Evolutionary conservation across 345 rosid species (phyloP).

Genomic region (Eucalyptus polybractea): DNA sequence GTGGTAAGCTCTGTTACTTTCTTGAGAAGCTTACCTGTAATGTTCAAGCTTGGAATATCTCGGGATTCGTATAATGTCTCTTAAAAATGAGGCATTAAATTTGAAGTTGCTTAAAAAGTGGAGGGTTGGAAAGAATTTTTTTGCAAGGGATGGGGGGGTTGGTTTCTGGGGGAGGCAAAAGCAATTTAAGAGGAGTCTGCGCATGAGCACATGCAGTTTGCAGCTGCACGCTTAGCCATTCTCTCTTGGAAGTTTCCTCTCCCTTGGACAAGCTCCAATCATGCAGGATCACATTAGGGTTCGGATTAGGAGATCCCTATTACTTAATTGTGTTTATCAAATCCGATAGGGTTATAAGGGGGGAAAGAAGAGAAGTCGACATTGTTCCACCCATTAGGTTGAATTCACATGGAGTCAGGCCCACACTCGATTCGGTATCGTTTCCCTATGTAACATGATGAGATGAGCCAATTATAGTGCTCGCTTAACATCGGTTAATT

Average conservation of each 20-base stretch:
- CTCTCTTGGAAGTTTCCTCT: neutral
- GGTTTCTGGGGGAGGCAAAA: neutral
- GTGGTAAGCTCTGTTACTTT: neutral
- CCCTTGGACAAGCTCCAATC: neutral
- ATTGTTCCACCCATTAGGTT: neutral
- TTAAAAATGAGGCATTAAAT: neutral
- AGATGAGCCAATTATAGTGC: neutral
- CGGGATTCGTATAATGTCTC: neutral
- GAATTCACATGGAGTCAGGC: neutral
- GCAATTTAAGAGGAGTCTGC: neutral
- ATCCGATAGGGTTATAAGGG: neutral
- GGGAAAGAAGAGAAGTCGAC: neutral
- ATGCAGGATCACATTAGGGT: neutral
- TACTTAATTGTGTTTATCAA: neutral
- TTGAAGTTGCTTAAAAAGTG: neutral
- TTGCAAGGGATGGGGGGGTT: neutral
- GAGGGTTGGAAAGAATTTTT: neutral
- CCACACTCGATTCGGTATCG: neutral
- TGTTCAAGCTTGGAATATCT: neutral
- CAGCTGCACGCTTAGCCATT: neutral
- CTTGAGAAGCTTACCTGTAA: neutral
- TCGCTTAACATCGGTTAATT: neutral
- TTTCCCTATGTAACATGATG: neutral
- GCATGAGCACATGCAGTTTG: neutral
- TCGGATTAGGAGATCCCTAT: neutral